phyloP scores from a whole-genome alignment of 768 basidiomycete species.

The Tricholoma terreum region DNA sequence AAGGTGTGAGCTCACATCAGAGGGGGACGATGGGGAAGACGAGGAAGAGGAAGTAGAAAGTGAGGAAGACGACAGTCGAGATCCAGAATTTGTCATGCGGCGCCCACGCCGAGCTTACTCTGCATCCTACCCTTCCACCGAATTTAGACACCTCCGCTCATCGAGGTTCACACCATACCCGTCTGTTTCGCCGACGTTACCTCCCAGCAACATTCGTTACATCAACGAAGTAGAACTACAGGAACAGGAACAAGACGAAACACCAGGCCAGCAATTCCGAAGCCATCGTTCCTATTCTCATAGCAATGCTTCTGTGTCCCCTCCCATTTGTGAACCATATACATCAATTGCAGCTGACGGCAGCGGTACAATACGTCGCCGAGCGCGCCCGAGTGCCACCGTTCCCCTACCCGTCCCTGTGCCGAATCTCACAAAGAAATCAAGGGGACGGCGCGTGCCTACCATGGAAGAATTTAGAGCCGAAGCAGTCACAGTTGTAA shows the following conservation, averaged over 20 bases:
- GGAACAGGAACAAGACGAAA: not conserved
- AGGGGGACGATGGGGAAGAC: slow-evolving; percentile 13
- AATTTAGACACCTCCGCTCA: slow-evolving; percentile 10
- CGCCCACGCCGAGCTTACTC: slow-evolving; percentile 14
- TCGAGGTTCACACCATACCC: slow-evolving; percentile 15
- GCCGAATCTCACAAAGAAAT: slow-evolving; percentile 49
- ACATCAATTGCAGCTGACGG: not conserved
- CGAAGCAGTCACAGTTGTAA: slow-evolving; percentile 1
- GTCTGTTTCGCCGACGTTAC: slow-evolving; percentile 6
- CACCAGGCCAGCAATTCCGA: slow-evolving; percentile 2
- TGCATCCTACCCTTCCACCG: slow-evolving; percentile 1
- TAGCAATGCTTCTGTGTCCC: slow-evolving; percentile 9
- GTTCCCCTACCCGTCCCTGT: slow-evolving; percentile 44
- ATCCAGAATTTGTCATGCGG: slow-evolving; percentile 31
- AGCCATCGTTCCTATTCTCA: slow-evolving; percentile 9
- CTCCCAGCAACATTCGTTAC: slow-evolving; percentile 2
- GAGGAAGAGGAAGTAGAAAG: slow-evolving; percentile 27
- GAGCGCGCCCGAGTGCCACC: slow-evolving; percentile 19
- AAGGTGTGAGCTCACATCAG: slow-evolving; percentile 3
- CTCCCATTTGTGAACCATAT: slow-evolving; percentile 8
- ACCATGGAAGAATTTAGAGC: slow-evolving; percentile 26
- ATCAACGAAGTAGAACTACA: slow-evolving; percentile 4
- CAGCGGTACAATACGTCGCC: slow-evolving; percentile 8
- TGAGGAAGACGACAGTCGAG: slow-evolving; percentile 28
- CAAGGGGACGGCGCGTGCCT: slow-evolving; percentile 47